Conservation (phyloP, 371 early-diverging fungal genomes). For the Actinomortierella ambigua region DNA sequence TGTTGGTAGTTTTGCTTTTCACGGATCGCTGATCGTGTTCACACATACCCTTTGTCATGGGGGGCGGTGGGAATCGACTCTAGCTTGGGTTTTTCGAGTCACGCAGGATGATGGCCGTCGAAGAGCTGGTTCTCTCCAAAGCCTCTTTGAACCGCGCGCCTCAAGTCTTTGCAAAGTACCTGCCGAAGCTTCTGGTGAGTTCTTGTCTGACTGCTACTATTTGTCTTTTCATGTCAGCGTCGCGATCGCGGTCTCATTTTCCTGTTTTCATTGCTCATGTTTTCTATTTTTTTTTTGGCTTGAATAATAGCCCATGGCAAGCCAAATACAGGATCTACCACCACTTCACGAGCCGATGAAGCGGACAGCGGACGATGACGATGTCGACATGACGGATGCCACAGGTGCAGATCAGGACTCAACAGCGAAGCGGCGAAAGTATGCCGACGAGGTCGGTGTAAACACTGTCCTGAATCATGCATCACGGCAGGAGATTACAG, state of each 20-base stretch:
- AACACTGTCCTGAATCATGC: conserved; percentile 16
- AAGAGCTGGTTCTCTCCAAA: conserved; percentile 30
- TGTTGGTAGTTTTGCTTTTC: not conserved
- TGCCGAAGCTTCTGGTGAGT: conserved; percentile 26
- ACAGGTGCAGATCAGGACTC: conserved; percentile 11
- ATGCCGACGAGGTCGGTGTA: conserved; percentile 12
- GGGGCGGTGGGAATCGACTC: not conserved
- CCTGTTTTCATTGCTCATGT: not conserved
- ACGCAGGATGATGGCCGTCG: conserved; percentile 41
- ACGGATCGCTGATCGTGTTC: too few relatives aligned
- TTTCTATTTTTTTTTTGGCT: conserved; percentile 4
- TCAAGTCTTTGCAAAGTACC: conserved; percentile 24
- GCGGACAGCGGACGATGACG: conserved; percentile 16
- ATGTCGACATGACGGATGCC: conserved; percentile 10
- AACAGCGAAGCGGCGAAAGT: conserved; percentile 27
- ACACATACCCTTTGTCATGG: too few relatives aligned
- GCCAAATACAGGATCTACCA: not conserved
- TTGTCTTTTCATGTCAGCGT: not conserved
- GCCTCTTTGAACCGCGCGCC: conserved; percentile 24
- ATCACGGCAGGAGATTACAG: conserved; percentile 32
- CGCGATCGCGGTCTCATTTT: too few relatives aligned
- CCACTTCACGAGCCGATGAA: conserved; percentile 10
- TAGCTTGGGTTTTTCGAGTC: conserved; percentile 38
- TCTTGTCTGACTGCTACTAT: not conserved
- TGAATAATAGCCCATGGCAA: conserved; percentile 3